These are phyloP conservation scores for Bothia castanella DNA, from an alignment of 1,284 basidiomycete genomes.

Conservation along the genomic window DNA sequence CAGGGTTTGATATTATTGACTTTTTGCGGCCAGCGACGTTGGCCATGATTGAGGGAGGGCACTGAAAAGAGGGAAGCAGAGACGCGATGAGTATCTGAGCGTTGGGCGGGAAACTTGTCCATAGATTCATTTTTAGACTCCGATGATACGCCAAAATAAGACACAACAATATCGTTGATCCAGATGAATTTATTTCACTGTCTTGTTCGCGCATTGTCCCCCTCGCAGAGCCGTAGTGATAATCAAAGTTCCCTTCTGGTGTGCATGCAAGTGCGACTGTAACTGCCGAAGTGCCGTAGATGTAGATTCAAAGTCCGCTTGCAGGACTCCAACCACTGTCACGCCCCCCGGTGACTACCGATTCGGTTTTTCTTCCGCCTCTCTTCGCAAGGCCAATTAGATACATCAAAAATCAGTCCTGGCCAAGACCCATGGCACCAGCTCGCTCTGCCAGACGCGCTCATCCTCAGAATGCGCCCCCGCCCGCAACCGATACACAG, in stretches of 20 bases:
- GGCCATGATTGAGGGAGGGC: constrained; percentile 48
- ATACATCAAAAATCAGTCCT: constrained; percentile 30
- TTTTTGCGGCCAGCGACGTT: constrained; percentile 76
- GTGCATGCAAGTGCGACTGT: no score
- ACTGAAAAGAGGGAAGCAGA: neutral
- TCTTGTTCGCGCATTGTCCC: no score
- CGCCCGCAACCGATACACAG: constrained; percentile 28
- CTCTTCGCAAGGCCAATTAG: no score
- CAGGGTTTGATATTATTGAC: constrained; percentile 64
- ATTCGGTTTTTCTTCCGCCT: constrained; percentile 25
- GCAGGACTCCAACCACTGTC: constrained; percentile 41
- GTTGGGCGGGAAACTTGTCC: constrained; percentile 17
- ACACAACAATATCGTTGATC: constrained; percentile 18
- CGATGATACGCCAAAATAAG: constrained; percentile 32
- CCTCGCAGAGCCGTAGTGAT: no score
- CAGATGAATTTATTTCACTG: constrained; percentile 2
- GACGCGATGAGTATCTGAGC: constrained; percentile 9
- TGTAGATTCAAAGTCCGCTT: constrained; percentile 21
- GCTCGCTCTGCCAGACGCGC: constrained; percentile 52
- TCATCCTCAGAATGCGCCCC: constrained; percentile 30
- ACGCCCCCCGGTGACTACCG: constrained; percentile 19
- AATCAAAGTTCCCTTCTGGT: no score
- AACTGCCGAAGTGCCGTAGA: constrained; percentile 11
- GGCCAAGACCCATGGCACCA: constrained; percentile 76
- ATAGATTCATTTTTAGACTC: constrained; percentile 33